Evolutionary conservation across 345 rosid genomes (phyloP).

Genomic region (Salix udensis): DNA sequence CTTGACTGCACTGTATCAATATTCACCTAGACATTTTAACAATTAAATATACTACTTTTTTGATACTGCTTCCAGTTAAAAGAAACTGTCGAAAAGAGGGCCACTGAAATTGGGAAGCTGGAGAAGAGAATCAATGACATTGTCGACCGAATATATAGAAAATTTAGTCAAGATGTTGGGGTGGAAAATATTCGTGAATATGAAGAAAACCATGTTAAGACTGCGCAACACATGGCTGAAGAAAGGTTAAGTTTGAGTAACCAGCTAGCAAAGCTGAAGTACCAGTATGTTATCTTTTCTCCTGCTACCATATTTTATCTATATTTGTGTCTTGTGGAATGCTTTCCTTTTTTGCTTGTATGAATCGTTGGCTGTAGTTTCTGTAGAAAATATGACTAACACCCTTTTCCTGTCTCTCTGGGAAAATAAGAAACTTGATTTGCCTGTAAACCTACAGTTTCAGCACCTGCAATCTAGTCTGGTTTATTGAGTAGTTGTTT

Average conservation of each 20-base stretch:
- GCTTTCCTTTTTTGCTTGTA: neutral
- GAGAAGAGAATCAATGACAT: slow-evolving; percentile 89
- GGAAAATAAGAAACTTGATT: neutral
- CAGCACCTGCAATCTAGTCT: slow-evolving; percentile 2
- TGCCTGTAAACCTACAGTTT: neutral
- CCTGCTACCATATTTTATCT: neutral
- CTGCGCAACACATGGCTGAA: slow-evolving; percentile 78
- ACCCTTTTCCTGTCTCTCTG: neutral
- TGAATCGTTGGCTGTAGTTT: neutral
- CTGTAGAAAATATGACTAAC: neutral
- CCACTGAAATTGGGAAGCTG: slow-evolving; percentile 54
- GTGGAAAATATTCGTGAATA: slow-evolving; percentile 91
- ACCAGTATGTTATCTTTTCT: slow-evolving; percentile 66
- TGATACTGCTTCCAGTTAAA: slow-evolving; percentile 50
- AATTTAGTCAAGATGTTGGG: slow-evolving; percentile 76
- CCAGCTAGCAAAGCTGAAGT: slow-evolving; percentile 89
- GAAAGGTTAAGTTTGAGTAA: slow-evolving; percentile 85
- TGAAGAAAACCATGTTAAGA: slow-evolving; percentile 94
- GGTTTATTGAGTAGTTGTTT: neutral
- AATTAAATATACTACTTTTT: slow-evolving; percentile 9
- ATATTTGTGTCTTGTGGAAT: neutral
- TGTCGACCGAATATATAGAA: slow-evolving; percentile 68
- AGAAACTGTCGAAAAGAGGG: slow-evolving; percentile 60
- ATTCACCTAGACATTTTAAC: slow-evolving; percentile 12
- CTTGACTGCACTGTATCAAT: neutral